phyloP scores from a whole-genome alignment of 257 asterid genomes.

The Coffea eugenioides region DNA sequence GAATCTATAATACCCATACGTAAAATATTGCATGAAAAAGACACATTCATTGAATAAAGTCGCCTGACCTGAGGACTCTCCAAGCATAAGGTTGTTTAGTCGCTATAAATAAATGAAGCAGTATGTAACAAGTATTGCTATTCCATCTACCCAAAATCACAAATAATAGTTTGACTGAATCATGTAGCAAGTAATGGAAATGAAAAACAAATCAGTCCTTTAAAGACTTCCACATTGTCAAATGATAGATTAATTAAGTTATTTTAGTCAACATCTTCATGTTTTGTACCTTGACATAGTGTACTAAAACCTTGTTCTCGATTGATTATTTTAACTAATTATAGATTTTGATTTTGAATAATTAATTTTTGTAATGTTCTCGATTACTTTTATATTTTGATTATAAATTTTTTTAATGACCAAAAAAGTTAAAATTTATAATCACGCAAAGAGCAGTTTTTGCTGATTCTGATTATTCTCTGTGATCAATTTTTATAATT shows the following conservation, averaged over 20 bases:
- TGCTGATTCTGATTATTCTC: too few relatives aligned
- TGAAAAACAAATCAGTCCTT: background rate
- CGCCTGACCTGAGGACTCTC: background rate
- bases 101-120: background rate
- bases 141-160: background rate
- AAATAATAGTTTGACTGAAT: background rate
- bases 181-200: background rate
- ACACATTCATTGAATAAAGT: background rate
- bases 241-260: background rate
- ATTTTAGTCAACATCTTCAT: background rate
- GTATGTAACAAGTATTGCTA: background rate
- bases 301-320: too few relatives aligned
- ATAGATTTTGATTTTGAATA: too few relatives aligned
- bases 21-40: too few relatives aligned
- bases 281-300: background rate
- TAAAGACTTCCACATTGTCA: background rate
- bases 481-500: too few relatives aligned
- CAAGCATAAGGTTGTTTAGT: background rate
- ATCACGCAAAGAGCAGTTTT: too few relatives aligned
- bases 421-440: too few relatives aligned
- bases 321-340: too few relatives aligned
- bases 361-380: too few relatives aligned
- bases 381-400: too few relatives aligned
- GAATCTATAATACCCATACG: background rate
- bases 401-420: too few relatives aligned